Evolutionary conservation across 345 rosid genomes (phyloP).

Genomic region (Schrenkiella parvula): DNA sequence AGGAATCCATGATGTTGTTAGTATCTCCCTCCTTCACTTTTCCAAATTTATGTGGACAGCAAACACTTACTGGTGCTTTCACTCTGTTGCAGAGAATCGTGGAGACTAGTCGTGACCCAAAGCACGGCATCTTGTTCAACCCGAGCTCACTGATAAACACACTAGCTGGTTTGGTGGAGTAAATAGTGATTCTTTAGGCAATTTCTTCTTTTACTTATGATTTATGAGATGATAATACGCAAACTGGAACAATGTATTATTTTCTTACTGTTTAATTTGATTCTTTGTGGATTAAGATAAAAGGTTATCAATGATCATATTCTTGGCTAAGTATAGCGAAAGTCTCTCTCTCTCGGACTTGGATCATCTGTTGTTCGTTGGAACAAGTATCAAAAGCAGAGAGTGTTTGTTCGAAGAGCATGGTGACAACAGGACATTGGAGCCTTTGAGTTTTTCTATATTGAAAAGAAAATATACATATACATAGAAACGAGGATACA

Average conservation of each 20-base stretch:
- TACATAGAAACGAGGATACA: background rate
- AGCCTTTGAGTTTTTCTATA: no score
- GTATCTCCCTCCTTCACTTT: constrained; percentile 7
- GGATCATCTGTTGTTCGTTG: background rate
- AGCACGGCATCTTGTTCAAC: constrained; percentile 59
- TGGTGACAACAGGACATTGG: background rate
- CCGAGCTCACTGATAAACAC: constrained; percentile 61
- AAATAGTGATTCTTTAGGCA: constrained; percentile 23
- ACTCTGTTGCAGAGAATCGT: constrained; percentile 52
- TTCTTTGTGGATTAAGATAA: background rate
- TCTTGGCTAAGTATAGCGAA: background rate
- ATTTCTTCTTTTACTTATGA: background rate
- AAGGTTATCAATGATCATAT: background rate
- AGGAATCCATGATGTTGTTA: constrained; percentile 73
- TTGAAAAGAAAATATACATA: background rate
- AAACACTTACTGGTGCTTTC: background rate
- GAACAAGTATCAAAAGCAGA: background rate
- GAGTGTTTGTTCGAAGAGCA: background rate
- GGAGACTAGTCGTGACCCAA: constrained; percentile 49
- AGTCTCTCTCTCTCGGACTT: background rate
- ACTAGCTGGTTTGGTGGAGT: constrained; percentile 41
- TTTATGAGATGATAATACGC: background rate
- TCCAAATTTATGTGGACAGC: background rate
- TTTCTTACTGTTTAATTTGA: background rate
- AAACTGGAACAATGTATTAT: background rate